phyloP scores from a whole-genome alignment of 441 rosid genomes.

The Corymbia citriodora region DNA sequence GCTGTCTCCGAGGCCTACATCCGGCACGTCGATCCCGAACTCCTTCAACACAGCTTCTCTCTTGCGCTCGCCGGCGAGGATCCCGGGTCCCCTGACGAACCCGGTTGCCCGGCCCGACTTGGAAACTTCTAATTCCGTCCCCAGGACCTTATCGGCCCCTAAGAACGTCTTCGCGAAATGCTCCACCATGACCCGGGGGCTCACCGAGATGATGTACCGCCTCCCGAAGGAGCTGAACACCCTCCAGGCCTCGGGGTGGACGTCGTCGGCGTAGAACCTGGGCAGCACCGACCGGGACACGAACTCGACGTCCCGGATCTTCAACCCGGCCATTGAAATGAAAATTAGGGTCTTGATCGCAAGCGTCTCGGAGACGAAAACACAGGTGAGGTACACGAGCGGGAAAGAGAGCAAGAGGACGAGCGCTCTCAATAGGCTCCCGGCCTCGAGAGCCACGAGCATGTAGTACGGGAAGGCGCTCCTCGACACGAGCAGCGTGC shows the following conservation, averaged over 20 bases:
- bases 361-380: slow-evolving; percentile 58
- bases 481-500: slow-evolving; percentile 70
- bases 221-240: slow-evolving; percentile 77
- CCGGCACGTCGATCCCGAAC: slow-evolving; percentile 57
- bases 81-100: slow-evolving; percentile 53
- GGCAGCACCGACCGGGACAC: slow-evolving; percentile 81
- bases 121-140: slow-evolving; percentile 64
- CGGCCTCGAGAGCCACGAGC: slow-evolving; percentile 88
- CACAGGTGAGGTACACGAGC: slow-evolving; percentile 51
- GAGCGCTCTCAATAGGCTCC: slow-evolving; percentile 65
- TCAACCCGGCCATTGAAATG: slow-evolving; percentile 66
- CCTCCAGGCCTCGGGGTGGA: slow-evolving; percentile 74
- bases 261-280: slow-evolving; percentile 77
- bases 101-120: slow-evolving; percentile 80
- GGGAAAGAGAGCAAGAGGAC: slow-evolving; percentile 62
- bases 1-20: slow-evolving; percentile 78
- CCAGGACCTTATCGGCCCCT: slow-evolving; percentile 80
- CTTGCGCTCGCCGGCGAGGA: slow-evolving; percentile 59
- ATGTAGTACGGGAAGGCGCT: slow-evolving; percentile 82
- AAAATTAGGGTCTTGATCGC: slow-evolving; percentile 62
- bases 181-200: slow-evolving; percentile 79
- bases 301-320: slow-evolving; percentile 60
- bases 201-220: slow-evolving; percentile 66
- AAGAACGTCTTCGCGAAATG: slow-evolving; percentile 64
- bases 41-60: slow-evolving; percentile 57